A percentile compares a stretch with the other conserved stretches of the same genome.
phyloP scores from a whole-genome alignment of 2,329 filamentous ascomycete genomes.

The Zasmidium cellare region DNA sequence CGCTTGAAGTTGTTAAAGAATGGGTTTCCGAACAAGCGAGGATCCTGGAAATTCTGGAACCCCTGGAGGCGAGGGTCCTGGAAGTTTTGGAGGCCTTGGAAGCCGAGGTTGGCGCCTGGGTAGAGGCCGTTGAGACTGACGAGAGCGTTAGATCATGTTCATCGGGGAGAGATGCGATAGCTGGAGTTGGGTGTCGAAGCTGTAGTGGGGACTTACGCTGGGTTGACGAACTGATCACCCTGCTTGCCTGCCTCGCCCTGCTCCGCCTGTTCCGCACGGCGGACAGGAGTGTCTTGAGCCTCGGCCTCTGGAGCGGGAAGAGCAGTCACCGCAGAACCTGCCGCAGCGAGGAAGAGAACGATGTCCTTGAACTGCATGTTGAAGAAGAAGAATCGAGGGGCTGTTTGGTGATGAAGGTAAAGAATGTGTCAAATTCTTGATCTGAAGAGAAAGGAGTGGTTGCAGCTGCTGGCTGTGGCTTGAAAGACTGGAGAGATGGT shows the following conservation, averaged over 20 bases:
- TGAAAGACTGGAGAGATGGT: not conserved
- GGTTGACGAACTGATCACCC: not conserved
- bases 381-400: not conserved
- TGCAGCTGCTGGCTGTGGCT: not conserved
- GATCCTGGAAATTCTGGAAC: not conserved
- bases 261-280: not conserved
- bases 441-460: not conserved
- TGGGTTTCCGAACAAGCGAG: not conserved
- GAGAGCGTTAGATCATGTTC: no score
- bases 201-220: not conserved
- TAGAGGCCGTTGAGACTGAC: not conserved
- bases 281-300: not conserved
- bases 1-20: not conserved
- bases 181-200: not conserved
- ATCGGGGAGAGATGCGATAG: no score
- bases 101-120: not conserved
- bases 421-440: not conserved
- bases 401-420: not conserved
- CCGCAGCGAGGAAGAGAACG: slow-evolving; percentile 1
- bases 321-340: slow-evolving; percentile 3
- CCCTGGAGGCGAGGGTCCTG: not conserved
- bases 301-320: not conserved
- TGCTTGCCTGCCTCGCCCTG: not conserved
- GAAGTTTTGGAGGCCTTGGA: not conserved
- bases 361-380: slow-evolving; percentile 8